A percentile compares a stretch with the other conserved stretches of the same genome.
Conservation (phyloP, 495 filamentous ascomycete genomes). For the Penicillium macrosclerotiorum region DNA sequence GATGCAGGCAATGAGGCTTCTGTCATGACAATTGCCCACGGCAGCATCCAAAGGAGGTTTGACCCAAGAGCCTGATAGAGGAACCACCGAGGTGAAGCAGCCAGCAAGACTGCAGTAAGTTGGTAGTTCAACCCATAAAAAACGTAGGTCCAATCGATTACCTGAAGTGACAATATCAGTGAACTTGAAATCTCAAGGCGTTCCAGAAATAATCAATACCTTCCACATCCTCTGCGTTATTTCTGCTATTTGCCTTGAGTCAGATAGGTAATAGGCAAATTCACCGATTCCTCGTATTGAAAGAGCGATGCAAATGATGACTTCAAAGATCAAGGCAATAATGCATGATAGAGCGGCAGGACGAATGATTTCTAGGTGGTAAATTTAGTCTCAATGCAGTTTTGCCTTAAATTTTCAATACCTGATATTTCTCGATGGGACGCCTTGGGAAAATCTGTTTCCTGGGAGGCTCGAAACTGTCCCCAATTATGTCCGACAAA, state of each 20-base stretch:
- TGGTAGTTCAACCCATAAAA: constrained; percentile 68
- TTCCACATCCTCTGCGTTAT: constrained; percentile 70
- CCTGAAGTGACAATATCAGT: constrained; percentile 23
- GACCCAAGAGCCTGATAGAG: constrained; percentile 62
- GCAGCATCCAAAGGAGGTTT: constrained; percentile 66
- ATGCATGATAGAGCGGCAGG: constrained; percentile 53
- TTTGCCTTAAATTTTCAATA: too few relatives aligned
- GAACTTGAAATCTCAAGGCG: too few relatives aligned
- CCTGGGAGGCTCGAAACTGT: constrained; percentile 46
- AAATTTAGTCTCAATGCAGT: too few relatives aligned
- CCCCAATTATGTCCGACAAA: constrained; percentile 73
- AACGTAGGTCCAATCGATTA: constrained; percentile 73
- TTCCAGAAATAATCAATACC: too few relatives aligned
- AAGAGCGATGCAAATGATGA: constrained; percentile 62
- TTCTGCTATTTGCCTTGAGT: constrained; percentile 51
- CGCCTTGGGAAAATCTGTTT: constrained; percentile 30
- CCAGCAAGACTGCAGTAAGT: constrained; percentile 61
- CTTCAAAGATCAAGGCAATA: constrained; percentile 56
- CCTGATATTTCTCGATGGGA: constrained; percentile 31
- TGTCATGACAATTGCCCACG: constrained; percentile 67
- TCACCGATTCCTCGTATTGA: constrained; percentile 53
- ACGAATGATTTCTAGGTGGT: constrained; percentile 50
- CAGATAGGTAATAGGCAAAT: constrained; percentile 62
- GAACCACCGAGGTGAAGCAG: constrained; percentile 66
- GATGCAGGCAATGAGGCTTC: constrained; percentile 40